Conservation (phyloP, 352 stramenopile species). For the Phytophthora syringae region DNA sequence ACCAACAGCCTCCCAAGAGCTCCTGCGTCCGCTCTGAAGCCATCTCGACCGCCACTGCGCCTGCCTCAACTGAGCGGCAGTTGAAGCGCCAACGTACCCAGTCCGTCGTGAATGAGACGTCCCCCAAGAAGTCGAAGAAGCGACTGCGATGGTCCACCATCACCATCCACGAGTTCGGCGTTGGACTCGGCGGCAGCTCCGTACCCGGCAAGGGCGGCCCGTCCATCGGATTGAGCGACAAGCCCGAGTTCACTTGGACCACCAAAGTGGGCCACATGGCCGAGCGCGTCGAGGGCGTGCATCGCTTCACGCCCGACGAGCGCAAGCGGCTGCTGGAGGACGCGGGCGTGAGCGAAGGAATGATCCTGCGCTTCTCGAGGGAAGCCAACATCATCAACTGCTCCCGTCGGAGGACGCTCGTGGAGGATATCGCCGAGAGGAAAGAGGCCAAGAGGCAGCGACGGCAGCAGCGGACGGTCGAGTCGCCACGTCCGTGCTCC, state of each 20-base stretch:
- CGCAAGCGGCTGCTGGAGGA: constrained; percentile 59
- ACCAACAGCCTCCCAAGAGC: no score
- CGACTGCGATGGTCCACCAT: constrained; percentile 46
- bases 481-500: constrained; percentile 56
- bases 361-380: constrained; percentile 68
- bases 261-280: constrained; percentile 75
- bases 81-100: no score
- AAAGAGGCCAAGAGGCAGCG: constrained; percentile 18
- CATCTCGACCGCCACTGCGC: no score
- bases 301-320: constrained; percentile 65
- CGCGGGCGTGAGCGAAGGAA: constrained; percentile 62
- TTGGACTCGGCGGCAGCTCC: constrained; percentile 58
- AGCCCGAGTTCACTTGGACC: constrained; percentile 70
- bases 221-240: constrained; percentile 62
- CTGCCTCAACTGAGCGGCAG: no score
- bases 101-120: no score
- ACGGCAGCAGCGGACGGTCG: constrained; percentile 12
- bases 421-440: constrained; percentile 28
- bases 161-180: constrained; percentile 67
- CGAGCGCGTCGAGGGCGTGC: constrained; percentile 66
- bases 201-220: constrained; percentile 65
- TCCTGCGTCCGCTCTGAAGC: no score
- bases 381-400: constrained; percentile 74
- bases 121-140: no score
- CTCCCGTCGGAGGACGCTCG: constrained; percentile 55